Percentiles rank a stretch among this genome's conserved stretches.
These are phyloP conservation scores for Penicillium decumbens DNA, from an alignment of 2,329 filamentous ascomycete species.

Conservation along the genomic window DNA sequence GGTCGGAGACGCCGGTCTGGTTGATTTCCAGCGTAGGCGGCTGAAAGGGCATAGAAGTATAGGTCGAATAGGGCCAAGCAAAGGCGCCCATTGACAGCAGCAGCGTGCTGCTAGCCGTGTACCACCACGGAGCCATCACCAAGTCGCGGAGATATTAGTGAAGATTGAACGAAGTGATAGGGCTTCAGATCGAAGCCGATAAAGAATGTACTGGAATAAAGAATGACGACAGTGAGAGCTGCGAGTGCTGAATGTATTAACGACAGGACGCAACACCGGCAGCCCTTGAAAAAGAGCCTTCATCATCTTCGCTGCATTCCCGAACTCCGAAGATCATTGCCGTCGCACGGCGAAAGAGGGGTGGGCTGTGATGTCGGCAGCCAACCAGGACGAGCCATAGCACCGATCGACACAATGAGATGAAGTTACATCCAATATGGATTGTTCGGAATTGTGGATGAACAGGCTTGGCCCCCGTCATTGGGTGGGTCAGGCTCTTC, in stretches of 20 bases:
- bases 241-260: background rate
- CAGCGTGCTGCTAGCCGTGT: conserved; percentile 12
- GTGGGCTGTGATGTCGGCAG: conserved; percentile 1
- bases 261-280: background rate
- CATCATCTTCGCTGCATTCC: background rate
- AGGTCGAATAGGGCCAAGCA: conserved; percentile 16
- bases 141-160: background rate
- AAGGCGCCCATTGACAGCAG: conserved; percentile 10
- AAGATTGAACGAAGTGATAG: background rate
- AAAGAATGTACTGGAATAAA: background rate
- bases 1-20: conserved; percentile 28
- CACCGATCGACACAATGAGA: background rate
- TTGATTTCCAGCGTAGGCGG: conserved; percentile 32
- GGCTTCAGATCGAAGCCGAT: background rate
- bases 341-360: background rate
- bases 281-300: conserved; percentile 1
- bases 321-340: conserved; percentile 16
- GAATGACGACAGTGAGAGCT: conserved; percentile 8
- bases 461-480: conserved; percentile 8
- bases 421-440: background rate
- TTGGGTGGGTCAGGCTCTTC: conserved; percentile 2
- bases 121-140: conserved; percentile 13
- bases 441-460: conserved; percentile 3
- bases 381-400: conserved; percentile 6
- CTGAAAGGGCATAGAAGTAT: conserved; percentile 13